A percentile compares a stretch with the other conserved stretches of the same genome.
Evolutionary conservation across 1,139 yeast species (phyloP).

Genomic region (Taphrina betulina): DNA sequence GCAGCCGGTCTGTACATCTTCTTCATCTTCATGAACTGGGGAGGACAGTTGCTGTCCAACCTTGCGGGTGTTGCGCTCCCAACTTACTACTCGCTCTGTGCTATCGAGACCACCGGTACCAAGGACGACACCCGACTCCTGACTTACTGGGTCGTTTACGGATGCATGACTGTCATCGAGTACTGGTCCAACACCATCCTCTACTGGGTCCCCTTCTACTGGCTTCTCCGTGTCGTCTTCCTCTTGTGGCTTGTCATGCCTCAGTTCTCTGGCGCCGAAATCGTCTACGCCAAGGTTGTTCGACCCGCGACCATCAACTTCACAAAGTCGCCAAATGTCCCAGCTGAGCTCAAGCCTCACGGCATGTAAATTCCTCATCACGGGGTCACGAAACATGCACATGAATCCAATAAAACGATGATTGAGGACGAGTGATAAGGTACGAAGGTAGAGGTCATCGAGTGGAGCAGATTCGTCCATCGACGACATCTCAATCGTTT

Average conservation of each 20-base stretch:
- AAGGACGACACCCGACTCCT: constrained; percentile 65
- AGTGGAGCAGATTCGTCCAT: too few relatives aligned
- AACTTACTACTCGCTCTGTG: constrained; percentile 81
- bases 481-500: too few relatives aligned
- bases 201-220: constrained; percentile 95
- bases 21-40: constrained; percentile 65
- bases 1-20: constrained; percentile 65
- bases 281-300: constrained; percentile 63
- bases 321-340: constrained; percentile 25
- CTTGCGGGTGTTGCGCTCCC: constrained; percentile 89
- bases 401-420: too few relatives aligned
- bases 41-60: constrained; percentile 81
- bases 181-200: constrained; percentile 89
- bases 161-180: constrained; percentile 83
- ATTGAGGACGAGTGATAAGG: too few relatives aligned
- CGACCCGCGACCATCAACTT: constrained; percentile 51
- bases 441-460: too few relatives aligned
- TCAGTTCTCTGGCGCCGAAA: constrained; percentile 75
- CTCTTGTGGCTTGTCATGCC: constrained; percentile 89
- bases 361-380: too few relatives aligned
- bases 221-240: constrained; percentile 84
- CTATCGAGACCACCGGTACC: constrained; percentile 67
- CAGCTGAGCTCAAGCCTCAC: constrained; percentile 30
- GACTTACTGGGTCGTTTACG: constrained; percentile 83
- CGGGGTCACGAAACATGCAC: too few relatives aligned